Base-by-base conservation (phyloP, 164 flowering plant species). In the Litsea cubeba region DNA sequence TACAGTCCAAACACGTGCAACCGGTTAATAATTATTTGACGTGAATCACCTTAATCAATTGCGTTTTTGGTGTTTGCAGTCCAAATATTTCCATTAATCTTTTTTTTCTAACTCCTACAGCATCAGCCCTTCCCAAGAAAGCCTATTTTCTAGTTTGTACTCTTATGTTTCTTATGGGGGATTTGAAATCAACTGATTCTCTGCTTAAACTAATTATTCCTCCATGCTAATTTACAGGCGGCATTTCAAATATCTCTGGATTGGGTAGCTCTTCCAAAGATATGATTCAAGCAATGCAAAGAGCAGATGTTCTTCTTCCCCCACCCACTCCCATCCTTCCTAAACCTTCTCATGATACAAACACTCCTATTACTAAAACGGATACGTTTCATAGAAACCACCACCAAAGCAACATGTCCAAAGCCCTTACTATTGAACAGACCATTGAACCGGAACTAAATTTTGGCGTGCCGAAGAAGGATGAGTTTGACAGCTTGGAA, bases 401-500 rank as follows among this genome's bases (percentile, higher is more conserved):
- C 35, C 81, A 68, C 23, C 81, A 69, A 32, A 87, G 76, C 25
- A 82, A 77, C 73, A 80, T 81, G 40, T 54, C 60, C 60, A 86
- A 78, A 71, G 14, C 90, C 35, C 72, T 77, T 10, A 70, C 75
- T 54, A 80, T 75, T 20, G 84, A 87, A 17, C 80, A 77, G 12
- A 75, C 75, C 14, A 66, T 77, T 1, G 88, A 84, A 26, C 85
- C 83, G 5, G 60, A 54, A 54, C 76, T 87, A 71, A 76, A 72
- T 71, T 83, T 81, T 28, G 85, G 84, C 17, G 80, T 83, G 65
- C 68, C 83, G 6, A 84, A 85, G 50, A 76, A 71, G 79, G 91
- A 85, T 68, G 88, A 83, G 20, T 87, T 88, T 60, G 96, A 92
- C 71, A 93, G 91, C 84, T 76, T 93, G 72, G 98, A 93, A 71